Evolutionary conservation across 1,284 basidiomycete genomes (phyloP), one percentile per base, ranked within the genome.

Genomic region (Pseudozyma sp.): DNA sequence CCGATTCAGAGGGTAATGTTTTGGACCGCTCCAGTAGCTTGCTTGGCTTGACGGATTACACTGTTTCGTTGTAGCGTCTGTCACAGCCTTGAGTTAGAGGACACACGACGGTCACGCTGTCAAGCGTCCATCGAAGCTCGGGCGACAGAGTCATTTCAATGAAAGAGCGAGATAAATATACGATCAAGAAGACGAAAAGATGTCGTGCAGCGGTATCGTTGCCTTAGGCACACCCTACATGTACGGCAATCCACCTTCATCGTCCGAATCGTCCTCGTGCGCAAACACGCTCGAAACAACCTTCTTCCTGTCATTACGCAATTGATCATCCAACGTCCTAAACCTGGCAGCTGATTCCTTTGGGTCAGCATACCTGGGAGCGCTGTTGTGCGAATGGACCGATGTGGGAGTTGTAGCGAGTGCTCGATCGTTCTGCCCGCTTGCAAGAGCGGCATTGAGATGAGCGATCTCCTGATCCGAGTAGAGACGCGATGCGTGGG

Each of bases 401-500:
- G 61, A 64, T 2, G 42, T 52, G 3, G 61, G 57, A 7, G 68
- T 54, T 17, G 58, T 49, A 3, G 49, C 58, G 16, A 47, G 51
- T 19, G 54, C 54, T 14, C 54, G 8, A 2, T 64, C 50, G 42
- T 35, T 17, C 17, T 16, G 8, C 31, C 17, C 35, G 4, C 5
- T 19, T 19, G 30, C 19, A 10, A 57, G 44, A 0, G 49, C 60
- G 24, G 64, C 53, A 19, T 39, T 29, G 57, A 68, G 34, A 19
- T 60, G 57, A 4, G 46, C 42, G 14, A 45, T 43, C 10, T 64
- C 54, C 4, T 59, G 55, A 13, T 58, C 35, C 0, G 53, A 43
- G 48, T 70, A 70, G 7, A 70, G 54, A 3, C 54, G 62, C 7
- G 61, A 65, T 7, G 68, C 58, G 45, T 75, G 67, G 31, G 60